Evolutionary conservation across 441 rosid species (phyloP).

Genomic region (Populus hybrid): DNA sequence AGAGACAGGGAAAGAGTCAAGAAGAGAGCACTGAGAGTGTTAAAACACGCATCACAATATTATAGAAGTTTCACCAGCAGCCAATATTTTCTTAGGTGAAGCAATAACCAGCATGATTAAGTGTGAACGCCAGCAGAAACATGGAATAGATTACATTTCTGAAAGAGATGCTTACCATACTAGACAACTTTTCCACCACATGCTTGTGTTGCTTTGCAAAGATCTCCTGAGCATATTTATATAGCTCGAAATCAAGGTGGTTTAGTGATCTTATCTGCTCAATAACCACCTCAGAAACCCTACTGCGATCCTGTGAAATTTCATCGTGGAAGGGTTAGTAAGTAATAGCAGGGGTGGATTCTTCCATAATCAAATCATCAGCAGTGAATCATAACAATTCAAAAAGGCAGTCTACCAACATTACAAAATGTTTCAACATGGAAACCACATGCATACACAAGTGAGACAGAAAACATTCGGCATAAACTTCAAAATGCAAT

Average conservation of each 20-base stretch:
- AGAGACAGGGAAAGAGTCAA: neutral
- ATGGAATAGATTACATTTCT: neutral
- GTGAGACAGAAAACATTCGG: neutral
- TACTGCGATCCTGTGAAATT: conserved; percentile 59
- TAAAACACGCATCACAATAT: neutral
- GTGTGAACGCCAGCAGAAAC: conserved; percentile 1
- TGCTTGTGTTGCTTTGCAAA: conserved; percentile 57
- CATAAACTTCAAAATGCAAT: conserved; percentile 1
- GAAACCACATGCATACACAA: neutral
- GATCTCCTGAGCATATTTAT: conserved; percentile 67
- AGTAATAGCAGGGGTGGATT: neutral
- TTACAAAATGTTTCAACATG: neutral
- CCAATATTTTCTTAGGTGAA: neutral
- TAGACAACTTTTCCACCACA: conserved; percentile 25
- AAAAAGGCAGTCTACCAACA: neutral
- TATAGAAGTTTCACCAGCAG: neutral
- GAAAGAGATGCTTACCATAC: conserved; percentile 35
- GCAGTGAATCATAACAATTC: neutral
- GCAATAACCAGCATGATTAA: neutral
- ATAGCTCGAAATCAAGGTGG: conserved; percentile 78
- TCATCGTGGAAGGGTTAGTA: conserved; percentile 1
- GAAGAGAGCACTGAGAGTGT: neutral
- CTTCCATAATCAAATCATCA: neutral
- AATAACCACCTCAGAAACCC: conserved; percentile 54
- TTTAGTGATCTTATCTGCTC: conserved; percentile 69